These are phyloP conservation scores for Fusarium scirpi DNA, from an alignment of 2,329 filamentous ascomycete species.

Conservation along the genomic window DNA sequence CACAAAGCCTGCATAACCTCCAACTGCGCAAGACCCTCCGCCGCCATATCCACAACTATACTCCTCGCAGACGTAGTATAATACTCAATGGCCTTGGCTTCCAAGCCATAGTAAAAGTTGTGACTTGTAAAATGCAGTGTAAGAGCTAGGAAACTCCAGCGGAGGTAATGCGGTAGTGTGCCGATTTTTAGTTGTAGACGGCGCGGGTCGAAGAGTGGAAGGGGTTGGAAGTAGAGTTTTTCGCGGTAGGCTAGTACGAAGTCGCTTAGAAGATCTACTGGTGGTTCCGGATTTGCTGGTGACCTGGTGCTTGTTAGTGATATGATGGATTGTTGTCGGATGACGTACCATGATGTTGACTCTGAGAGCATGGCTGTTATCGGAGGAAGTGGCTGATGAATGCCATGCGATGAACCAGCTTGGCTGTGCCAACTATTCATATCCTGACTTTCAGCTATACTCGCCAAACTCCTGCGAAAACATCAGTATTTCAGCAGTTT, in stretches of 20 bases:
- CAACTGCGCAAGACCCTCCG: slow-evolving; percentile 17
- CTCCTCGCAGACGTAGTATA: slow-evolving; percentile 33
- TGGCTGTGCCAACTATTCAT: not conserved
- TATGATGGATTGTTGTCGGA: no score
- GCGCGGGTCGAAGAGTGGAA: slow-evolving; percentile 24
- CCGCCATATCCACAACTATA: slow-evolving; percentile 34
- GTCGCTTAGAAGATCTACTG: slow-evolving; percentile 7
- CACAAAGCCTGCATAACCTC: slow-evolving; percentile 39
- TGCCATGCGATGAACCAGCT: not conserved
- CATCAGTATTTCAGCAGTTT: no score
- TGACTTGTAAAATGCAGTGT: slow-evolving; percentile 22
- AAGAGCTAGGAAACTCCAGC: slow-evolving; percentile 39
- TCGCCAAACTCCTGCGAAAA: not conserved
- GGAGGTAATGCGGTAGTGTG: slow-evolving; percentile 34
- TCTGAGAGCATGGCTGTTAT: slow-evolving; percentile 21
- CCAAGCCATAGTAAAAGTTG: slow-evolving; percentile 29
- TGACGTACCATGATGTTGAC: slow-evolving; percentile 7
- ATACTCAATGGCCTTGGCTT: slow-evolving; percentile 40
- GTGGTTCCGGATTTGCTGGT: slow-evolving; percentile 30
- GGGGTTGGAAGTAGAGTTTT: slow-evolving; percentile 37
- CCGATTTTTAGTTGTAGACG: slow-evolving; percentile 17
- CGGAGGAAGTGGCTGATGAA: slow-evolving; percentile 14
- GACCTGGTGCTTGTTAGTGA: no score
- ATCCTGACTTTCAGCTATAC: not conserved
- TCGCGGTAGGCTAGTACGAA: slow-evolving; percentile 27